Evolutionary conservation across 768 basidiomycete species (phyloP), one percentile per base, ranked within the genome.

Genomic region (Xerocomus spinulosus): DNA sequence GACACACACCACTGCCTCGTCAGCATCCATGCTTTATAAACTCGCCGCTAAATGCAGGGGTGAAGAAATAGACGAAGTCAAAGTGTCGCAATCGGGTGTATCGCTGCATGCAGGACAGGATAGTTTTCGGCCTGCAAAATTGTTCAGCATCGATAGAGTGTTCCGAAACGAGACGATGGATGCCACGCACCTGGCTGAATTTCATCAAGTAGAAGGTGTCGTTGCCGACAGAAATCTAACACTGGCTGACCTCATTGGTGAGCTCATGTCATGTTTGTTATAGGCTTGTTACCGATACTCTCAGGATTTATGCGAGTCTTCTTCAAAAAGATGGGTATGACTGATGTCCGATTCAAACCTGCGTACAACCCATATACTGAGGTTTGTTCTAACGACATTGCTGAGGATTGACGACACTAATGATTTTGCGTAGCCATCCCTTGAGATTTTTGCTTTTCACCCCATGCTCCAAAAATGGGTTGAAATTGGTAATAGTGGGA

Each of bases 161-260:
- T 99, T 98, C 84, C 78, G 96, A 64, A 99, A 99, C 59, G 96
- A 99, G 69, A 91, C 96, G 0, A 90, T 91, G 79, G 96, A 99
- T 68, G 93, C 93, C 37, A 99, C 96, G 15, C 96, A 99, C 75
- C 62, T 99, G 53, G 96, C 96, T 4, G 96, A 99, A 69, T 99
- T 99, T 76, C 95, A 98, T 66, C 96, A 99, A 70, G 96, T 99
- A n/a, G 96, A 99, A 68, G 96, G 96, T 42, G 96, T 99, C 38
- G 92, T 99, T 23, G 96, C 96, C 9, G 96, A 99, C 68, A 82
- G 84, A 55, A 83, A 83, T 42, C 71, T 99, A 50, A 98, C 95
- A 1, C 73, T 99, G 23, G 95, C 92, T 15, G 93, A 98, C 65
- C 74, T 99, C 50, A 97, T 99, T 54, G 94, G 93, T 92, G 54